Evolutionary conservation across 140 eudicot species (phyloP).

Genomic region (Ambrosia hybrid): DNA sequence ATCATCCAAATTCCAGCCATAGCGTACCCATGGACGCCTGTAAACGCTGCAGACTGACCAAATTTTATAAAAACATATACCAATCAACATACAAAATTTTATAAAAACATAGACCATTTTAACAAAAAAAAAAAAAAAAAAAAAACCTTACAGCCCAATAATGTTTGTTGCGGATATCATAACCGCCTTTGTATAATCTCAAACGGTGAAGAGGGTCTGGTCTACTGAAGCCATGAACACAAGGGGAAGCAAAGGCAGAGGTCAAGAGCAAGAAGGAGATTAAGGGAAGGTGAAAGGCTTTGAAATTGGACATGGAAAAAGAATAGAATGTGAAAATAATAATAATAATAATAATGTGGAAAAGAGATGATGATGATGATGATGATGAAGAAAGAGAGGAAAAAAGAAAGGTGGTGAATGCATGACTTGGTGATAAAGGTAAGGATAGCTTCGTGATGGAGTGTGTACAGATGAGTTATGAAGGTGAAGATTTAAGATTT

Average conservation of each 20-base stretch:
- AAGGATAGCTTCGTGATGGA: slow-evolving; percentile 52
- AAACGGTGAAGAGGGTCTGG: slow-evolving; percentile 60
- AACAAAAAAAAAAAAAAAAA: not conserved
- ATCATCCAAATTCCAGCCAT: slow-evolving; percentile 64
- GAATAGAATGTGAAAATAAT: not conserved
- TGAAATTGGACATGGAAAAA: slow-evolving; percentile 26
- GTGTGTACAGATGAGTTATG: slow-evolving; percentile 28
- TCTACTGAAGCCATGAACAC: not conserved
- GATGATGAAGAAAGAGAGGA: not conserved
- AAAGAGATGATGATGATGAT: not conserved
- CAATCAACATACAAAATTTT: not conserved
- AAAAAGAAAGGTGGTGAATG: slow-evolving; percentile 27
- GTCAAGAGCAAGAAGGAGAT: slow-evolving; percentile 38
- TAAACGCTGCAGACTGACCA: slow-evolving; percentile 71
- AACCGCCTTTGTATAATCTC: slow-evolving; percentile 47
- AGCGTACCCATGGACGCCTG: slow-evolving; percentile 70
- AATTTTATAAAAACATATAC: slow-evolving; percentile 15
- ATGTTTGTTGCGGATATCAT: slow-evolving; percentile 55
- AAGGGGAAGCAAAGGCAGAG: slow-evolving; percentile 39
- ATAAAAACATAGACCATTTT: slow-evolving; percentile 10
- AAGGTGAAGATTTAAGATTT: slow-evolving; percentile 33
- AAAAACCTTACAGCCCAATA: slow-evolving; percentile 72
- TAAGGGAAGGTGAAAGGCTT: slow-evolving; percentile 4
- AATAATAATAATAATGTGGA: not conserved
- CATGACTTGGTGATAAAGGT: slow-evolving; percentile 51